Evolutionary conservation across 1,284 basidiomycete species (phyloP).

Genomic region (Ceratobasidium sp.): DNA sequence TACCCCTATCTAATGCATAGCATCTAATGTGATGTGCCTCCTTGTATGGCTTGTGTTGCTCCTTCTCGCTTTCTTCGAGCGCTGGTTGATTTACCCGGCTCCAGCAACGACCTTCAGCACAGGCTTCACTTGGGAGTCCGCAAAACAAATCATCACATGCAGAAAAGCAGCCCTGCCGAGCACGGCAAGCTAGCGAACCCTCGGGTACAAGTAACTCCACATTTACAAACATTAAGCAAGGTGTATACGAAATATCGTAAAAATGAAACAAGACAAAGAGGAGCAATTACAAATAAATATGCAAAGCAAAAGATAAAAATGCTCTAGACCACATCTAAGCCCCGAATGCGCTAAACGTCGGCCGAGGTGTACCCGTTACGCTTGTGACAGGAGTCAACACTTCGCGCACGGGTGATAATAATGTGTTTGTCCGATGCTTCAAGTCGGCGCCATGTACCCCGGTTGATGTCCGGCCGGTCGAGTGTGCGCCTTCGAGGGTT

Average conservation of each 20-base stretch:
- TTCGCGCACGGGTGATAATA: conserved; percentile 43
- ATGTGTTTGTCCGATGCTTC: conserved; percentile 39
- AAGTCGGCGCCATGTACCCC: conserved; percentile 21
- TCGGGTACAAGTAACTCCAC: too few relatives aligned
- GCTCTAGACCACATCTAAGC: conserved; percentile 14
- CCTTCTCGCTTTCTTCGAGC: too few relatives aligned
- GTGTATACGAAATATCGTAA: neutral
- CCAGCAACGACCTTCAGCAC: too few relatives aligned
- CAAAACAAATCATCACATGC: too few relatives aligned
- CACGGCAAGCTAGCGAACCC: too few relatives aligned
- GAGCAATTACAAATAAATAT: conserved; percentile 6
- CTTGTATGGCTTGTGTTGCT: too few relatives aligned
- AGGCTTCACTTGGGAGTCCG: too few relatives aligned
- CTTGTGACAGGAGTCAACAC: conserved; percentile 42
- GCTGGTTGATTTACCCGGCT: too few relatives aligned
- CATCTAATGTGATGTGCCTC: too few relatives aligned
- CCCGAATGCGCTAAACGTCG: conserved; percentile 31
- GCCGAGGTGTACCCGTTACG: conserved; percentile 27
- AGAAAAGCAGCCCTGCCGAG: too few relatives aligned
- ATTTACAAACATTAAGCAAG: too few relatives aligned
- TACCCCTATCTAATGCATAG: too few relatives aligned
- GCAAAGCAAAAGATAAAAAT: neutral
- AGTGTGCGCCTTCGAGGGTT: conserved; percentile 22
- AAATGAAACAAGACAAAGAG: neutral
- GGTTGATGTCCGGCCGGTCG: conserved; percentile 28